Base-by-base conservation (phyloP, 306 rosid species). In the Malus orientalis region DNA sequence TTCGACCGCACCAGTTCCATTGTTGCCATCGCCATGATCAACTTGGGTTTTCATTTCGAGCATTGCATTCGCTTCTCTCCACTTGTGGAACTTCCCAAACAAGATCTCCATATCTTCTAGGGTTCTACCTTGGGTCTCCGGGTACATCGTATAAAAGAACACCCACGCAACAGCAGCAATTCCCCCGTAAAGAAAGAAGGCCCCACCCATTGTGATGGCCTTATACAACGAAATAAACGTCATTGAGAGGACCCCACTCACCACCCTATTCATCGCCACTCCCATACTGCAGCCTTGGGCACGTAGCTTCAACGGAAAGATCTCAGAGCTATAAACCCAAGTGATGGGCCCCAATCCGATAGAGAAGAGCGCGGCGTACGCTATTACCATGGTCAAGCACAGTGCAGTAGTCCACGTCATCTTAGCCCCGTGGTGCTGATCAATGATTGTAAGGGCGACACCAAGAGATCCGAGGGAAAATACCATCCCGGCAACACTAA, bases 71-170 rank as follows among this genome's bases (percentile, higher is more conserved):
- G 80, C 74, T 0, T 83, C 23, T 70, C 76, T 88, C 75, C 78
- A 80, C 61, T 23, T 40, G 8, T 63, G 13, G 23, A 86, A 80
- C n/a, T 82, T 73, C 53, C 98, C 96, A 70, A 94, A 94, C 58
- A 91, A 81, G 20, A 87, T 85, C 42, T 87, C 97, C 80, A 94
- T 89, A 1, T 87, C 89, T 22, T 94, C 97, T 0, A 94, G 91
- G 20, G 93, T 84, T 74, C 84, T 81, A 0, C 97, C 97, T 19
- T 15, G 79, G 8, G 98, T 94, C 71, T 94, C 97, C 3, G 96
- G 97, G 5, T 91, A 78, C 69, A 91, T 7, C 0, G 76, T 67
- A 13, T 72, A 94, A 49, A 90, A 88, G 77, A 94, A 94, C 14
- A 84, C 5, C 90, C 86, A 91, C 0, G 82, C 91, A 25, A 70